Base-by-base conservation (phyloP, 2,329 filamentous ascomycete species). In the Ophiostoma himal-ulmi region DNA sequence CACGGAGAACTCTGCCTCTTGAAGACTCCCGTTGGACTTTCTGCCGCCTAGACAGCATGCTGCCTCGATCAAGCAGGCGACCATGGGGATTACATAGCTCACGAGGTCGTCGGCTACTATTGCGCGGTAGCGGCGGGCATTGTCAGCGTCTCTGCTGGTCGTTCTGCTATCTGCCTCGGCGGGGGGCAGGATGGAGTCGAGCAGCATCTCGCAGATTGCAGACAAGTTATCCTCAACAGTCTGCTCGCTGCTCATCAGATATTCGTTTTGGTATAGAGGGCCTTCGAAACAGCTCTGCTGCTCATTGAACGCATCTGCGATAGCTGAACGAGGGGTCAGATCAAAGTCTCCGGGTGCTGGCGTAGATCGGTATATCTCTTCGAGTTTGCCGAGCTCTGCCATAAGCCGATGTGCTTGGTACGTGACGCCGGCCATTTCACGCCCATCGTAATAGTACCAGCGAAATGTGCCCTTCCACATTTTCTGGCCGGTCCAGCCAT, bases 401-500 rank as follows among this genome's bases (percentile, higher is more conserved):
- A 34, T 34, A 17, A 62, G 57, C 4, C 6, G 13, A 14, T 34
- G 13, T 22, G 57, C 57, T 5, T 62, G n/a, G 11, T 30, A 34
- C 14, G 57, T 62, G 22, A 20, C 26, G 4, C 14, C 57, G 7
- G 22, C 70, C 5, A 39, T 30, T 64, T 41, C n/a, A 10, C 37
- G 44, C 1, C 22, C 36, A 20, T 68, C 14, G 17, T 22, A 22
- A 3, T 30, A 36, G 22, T 68, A 39, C 54, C 68, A 65, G n/a
- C 68, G 48, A 7, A 73, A 68, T 1, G 52, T 26, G 5, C 66
- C 48, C 22, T 72, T 72, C 73, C 73, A 74, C 36, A 57, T 69
- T 7, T 34, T 57, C 54, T 57, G 70, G 3, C 70, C 73, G 1
- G 72, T 71, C 73, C 73, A 74, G 22, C 70, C 71, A 5, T 48